Evolutionary conservation across 306 rosid genomes (phyloP).

Genomic region (Castanea mollissima): DNA sequence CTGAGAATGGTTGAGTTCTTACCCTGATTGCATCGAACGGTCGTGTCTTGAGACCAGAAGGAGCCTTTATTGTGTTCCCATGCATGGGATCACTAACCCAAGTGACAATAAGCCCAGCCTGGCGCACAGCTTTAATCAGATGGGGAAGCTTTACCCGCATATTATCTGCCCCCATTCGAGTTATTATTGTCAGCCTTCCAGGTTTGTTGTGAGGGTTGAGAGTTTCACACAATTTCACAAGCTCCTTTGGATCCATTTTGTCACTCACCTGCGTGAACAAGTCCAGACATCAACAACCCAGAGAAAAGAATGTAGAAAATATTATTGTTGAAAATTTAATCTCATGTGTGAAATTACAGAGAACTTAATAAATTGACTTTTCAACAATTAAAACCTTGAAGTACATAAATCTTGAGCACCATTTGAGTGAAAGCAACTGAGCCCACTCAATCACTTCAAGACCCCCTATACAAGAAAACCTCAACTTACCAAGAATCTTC

Average conservation of each 20-base stretch:
- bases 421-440: background rate
- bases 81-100: constrained; percentile 57
- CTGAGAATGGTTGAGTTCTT: background rate
- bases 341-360: background rate
- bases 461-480: background rate
- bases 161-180: constrained; percentile 49
- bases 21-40: constrained; percentile 44
- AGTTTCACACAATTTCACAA: constrained; percentile 41
- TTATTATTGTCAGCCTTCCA: constrained; percentile 38
- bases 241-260: constrained; percentile 44
- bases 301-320: background rate
- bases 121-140: constrained; percentile 40
- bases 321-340: background rate
- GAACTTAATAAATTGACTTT: too few species aligned
- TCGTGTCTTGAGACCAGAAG: constrained; percentile 48
- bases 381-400: too few species aligned
- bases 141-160: constrained; percentile 42
- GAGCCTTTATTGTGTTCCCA: constrained; percentile 50
- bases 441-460: background rate
- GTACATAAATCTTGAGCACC: background rate
- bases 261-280: constrained; percentile 44
- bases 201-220: constrained; percentile 37
- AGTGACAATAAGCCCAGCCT: constrained; percentile 41
- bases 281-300: background rate
- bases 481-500: background rate